Percentiles rank a stretch among this genome's conserved stretches.
Conservation (phyloP, 768 basidiomycete genomes). For the Thelephora ganbajun region DNA sequence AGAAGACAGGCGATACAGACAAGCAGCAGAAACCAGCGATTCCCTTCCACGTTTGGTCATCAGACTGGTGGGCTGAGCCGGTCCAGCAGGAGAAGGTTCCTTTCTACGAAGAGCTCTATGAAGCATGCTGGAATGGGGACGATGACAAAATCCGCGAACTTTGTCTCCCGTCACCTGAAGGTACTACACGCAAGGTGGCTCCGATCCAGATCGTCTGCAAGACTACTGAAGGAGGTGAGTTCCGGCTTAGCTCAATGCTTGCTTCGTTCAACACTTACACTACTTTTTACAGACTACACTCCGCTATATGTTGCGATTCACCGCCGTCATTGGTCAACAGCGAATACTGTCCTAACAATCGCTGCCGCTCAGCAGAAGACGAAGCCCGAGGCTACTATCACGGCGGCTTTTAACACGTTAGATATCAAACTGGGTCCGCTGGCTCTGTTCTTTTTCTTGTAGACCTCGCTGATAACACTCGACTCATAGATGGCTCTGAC, state of each 20-base stretch:
- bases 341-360: constrained; percentile 44
- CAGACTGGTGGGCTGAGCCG: background rate
- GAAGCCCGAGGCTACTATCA: constrained; percentile 18
- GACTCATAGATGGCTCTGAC: background rate
- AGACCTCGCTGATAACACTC: background rate
- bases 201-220: constrained; percentile 28
- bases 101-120: constrained; percentile 40
- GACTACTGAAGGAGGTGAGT: constrained; percentile 6
- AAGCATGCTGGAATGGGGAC: constrained; percentile 40
- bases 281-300: constrained; percentile 23
- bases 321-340: constrained; percentile 40
- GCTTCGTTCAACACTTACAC: background rate
- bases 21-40: background rate
- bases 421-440: constrained; percentile 22
- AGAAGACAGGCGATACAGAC: too few species aligned
- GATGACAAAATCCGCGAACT: constrained; percentile 34
- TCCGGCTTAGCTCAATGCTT: background rate
- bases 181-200: constrained; percentile 8
- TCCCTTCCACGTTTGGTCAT: background rate
- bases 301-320: constrained; percentile 36
- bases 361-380: constrained; percentile 34
- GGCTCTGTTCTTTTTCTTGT: too few species aligned
- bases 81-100: background rate
- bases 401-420: constrained; percentile 18
- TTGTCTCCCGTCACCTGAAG: constrained; percentile 30